Evolutionary conservation across 1,284 basidiomycete species (phyloP).

Genomic region (Ustilago vetiveriae): DNA sequence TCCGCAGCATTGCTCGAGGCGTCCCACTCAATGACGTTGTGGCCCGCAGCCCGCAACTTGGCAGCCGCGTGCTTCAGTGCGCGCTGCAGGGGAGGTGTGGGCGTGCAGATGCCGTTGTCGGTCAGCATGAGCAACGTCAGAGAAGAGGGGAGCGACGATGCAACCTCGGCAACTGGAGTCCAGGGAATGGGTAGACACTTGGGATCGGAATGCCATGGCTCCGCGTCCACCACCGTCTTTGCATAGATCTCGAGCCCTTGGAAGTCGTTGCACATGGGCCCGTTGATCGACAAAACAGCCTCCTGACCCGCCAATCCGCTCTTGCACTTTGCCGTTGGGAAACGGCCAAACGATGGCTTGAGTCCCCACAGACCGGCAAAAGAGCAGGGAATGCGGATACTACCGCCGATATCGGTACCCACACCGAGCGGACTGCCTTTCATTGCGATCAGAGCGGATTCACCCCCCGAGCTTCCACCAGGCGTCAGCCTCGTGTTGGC

Average conservation of each 20-base stretch:
- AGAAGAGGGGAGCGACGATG: slow-evolving; percentile 4
- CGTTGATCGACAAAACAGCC: slow-evolving; percentile 45
- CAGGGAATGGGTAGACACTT: slow-evolving; percentile 52
- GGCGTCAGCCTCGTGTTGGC: slow-evolving; percentile 33
- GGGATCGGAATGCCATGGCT: slow-evolving; percentile 50
- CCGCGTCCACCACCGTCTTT: slow-evolving; percentile 37
- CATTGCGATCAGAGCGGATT: slow-evolving; percentile 44
- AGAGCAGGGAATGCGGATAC: slow-evolving; percentile 46
- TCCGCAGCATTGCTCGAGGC: slow-evolving; percentile 16
- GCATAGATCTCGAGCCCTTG: slow-evolving; percentile 45
- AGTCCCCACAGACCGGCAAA: slow-evolving; percentile 46
- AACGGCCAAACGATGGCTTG: slow-evolving; percentile 45
- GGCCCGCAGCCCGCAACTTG: slow-evolving; percentile 75
- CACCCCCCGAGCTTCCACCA: slow-evolving; percentile 55
- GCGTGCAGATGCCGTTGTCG: slow-evolving; percentile 74
- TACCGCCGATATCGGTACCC: slow-evolving; percentile 54
- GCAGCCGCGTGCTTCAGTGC: slow-evolving; percentile 74
- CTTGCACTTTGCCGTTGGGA: slow-evolving; percentile 39
- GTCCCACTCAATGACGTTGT: slow-evolving; percentile 72
- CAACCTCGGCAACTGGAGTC: slow-evolving; percentile 18
- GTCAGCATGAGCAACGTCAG: slow-evolving; percentile 75
- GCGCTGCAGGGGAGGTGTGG: slow-evolving; percentile 77
- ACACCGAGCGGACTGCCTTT: slow-evolving; percentile 46
- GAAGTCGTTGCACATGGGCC: slow-evolving; percentile 44
- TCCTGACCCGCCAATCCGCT: slow-evolving; percentile 48